These are phyloP conservation scores for Cryphonectria naterciae DNA, from an alignment of 2,329 filamentous ascomycete species.

Conservation along the genomic window DNA sequence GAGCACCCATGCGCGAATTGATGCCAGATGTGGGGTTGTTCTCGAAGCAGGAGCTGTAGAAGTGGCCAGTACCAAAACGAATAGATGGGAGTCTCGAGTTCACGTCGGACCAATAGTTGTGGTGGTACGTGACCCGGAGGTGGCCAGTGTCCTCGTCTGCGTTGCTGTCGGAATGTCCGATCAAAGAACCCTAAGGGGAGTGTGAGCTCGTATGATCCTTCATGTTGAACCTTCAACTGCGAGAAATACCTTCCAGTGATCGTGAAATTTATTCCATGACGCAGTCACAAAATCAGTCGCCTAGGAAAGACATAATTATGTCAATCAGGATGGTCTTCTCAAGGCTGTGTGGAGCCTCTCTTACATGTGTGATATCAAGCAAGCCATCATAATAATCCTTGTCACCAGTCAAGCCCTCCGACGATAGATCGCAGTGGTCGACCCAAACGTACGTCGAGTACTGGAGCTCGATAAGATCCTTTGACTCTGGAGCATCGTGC, in stretches of 20 bases:
- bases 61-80: slow-evolving; percentile 53
- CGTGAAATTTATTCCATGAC: slow-evolving; percentile 42
- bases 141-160: slow-evolving; percentile 44
- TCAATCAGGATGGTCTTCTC: slow-evolving; percentile 33
- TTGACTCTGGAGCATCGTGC: slow-evolving; percentile 50
- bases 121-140: slow-evolving; percentile 54
- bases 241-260: slow-evolving; percentile 59
- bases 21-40: slow-evolving; percentile 50
- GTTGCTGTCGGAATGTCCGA: slow-evolving; percentile 65
- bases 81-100: slow-evolving; percentile 53
- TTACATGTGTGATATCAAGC: slow-evolving; percentile 59
- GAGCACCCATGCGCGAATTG: slow-evolving; percentile 56
- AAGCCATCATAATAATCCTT: slow-evolving; percentile 63
- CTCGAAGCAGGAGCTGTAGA: slow-evolving; percentile 53
- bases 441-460: slow-evolving; percentile 48
- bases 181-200: slow-evolving; percentile 45
- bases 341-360: slow-evolving; percentile 37
- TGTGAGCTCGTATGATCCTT: background rate
- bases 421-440: slow-evolving; percentile 58
- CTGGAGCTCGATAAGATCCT: slow-evolving; percentile 51
- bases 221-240: background rate
- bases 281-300: slow-evolving; percentile 15
- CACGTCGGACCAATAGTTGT: slow-evolving; percentile 52
- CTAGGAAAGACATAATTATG: background rate
- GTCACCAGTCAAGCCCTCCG: slow-evolving; percentile 50